phyloP scores from a whole-genome alignment of 2,329 filamentous ascomycete genomes.

The Monosporascus cannonballus region DNA sequence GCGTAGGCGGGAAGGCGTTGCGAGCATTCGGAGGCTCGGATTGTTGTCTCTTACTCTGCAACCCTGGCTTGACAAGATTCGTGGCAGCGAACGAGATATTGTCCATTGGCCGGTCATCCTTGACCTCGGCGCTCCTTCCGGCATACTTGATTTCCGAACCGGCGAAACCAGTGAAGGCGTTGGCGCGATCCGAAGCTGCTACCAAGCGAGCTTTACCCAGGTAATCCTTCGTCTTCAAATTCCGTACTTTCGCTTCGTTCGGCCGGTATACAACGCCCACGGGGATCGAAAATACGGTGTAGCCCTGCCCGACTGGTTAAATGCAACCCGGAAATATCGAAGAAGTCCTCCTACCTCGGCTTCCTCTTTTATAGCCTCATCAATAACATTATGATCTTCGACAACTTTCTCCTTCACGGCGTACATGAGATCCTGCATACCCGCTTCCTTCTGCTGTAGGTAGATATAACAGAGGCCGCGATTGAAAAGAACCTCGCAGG shows the following conservation, averaged over 20 bases:
- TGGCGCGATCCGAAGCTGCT: slow-evolving; percentile 74
- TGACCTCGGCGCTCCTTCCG: slow-evolving; percentile 42
- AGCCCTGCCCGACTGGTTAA: slow-evolving; percentile 58
- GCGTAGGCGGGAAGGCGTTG: slow-evolving; percentile 94
- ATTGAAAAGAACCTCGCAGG: slow-evolving; percentile 97
- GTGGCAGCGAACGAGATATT: slow-evolving; percentile 88
- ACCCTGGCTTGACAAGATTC: slow-evolving; percentile 82
- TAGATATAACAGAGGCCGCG: slow-evolving; percentile 97
- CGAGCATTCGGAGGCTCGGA: slow-evolving; percentile 75
- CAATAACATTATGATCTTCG: slow-evolving; percentile 94
- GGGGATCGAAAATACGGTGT: slow-evolving; percentile 97
- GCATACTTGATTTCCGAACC: slow-evolving; percentile 73
- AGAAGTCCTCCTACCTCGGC: slow-evolving; percentile 62
- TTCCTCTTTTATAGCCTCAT: slow-evolving; percentile 89
- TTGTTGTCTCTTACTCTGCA: slow-evolving; percentile 75
- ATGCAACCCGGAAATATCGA: background rate
- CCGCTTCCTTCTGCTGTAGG: slow-evolving; percentile 81
- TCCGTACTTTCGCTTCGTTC: slow-evolving; percentile 97
- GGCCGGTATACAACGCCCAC: slow-evolving; percentile 93
- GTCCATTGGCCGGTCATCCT: slow-evolving; percentile 77
- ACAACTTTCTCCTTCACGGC: slow-evolving; percentile 95
- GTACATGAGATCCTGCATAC: slow-evolving; percentile 84
- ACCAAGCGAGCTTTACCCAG: slow-evolving; percentile 92
- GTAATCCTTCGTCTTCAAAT: slow-evolving; percentile 96
- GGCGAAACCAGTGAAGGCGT: slow-evolving; percentile 76